A percentile compares a stretch with the other conserved stretches of the same genome.
These are phyloP conservation scores for Amylostereum chailletii DNA, from an alignment of 1,284 basidiomycete genomes.

Conservation along the genomic window DNA sequence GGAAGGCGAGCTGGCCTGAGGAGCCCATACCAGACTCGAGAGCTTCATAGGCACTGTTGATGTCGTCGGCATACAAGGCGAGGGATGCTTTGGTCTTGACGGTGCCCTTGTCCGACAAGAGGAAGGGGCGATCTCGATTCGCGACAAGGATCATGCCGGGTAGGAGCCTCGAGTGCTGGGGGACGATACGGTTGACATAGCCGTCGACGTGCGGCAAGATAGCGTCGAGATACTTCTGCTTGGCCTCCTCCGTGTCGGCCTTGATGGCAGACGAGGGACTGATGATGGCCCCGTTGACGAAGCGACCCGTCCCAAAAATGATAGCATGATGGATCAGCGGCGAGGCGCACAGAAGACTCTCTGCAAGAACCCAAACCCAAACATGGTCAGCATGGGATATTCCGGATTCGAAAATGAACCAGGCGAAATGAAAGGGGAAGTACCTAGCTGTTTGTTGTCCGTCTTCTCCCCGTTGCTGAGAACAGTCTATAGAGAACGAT, in stretches of 20 bases:
- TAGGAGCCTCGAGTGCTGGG: constrained; percentile 15
- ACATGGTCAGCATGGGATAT: constrained; percentile 14
- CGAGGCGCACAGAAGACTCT: constrained; percentile 8
- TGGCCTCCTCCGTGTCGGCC: neutral
- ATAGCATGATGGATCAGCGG: constrained; percentile 8
- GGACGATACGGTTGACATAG: constrained; percentile 12
- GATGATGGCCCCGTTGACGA: constrained; percentile 12
- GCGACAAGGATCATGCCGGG: constrained; percentile 14
- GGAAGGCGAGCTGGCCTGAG: neutral
- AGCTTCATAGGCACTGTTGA: constrained; percentile 11
- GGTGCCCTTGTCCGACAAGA: constrained; percentile 14
- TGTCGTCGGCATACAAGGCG: constrained; percentile 12
- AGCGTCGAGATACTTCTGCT: constrained; percentile 2
- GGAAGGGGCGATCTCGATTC: constrained; percentile 11
- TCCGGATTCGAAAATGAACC: constrained; percentile 16
- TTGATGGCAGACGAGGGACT: constrained; percentile 2
- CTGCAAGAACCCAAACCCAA: constrained; percentile 16
- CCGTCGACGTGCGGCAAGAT: constrained; percentile 9
- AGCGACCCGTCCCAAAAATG: constrained; percentile 12
- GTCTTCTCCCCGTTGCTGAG: neutral
- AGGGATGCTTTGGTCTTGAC: constrained; percentile 10
- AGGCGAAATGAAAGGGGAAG: constrained; percentile 1
- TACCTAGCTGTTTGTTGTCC: neutral
- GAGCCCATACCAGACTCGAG: constrained; percentile 7
- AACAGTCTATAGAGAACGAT: neutral